phyloP scores from a whole-genome alignment of 2,329 filamentous ascomycete species.

The Monilinia laxa region DNA sequence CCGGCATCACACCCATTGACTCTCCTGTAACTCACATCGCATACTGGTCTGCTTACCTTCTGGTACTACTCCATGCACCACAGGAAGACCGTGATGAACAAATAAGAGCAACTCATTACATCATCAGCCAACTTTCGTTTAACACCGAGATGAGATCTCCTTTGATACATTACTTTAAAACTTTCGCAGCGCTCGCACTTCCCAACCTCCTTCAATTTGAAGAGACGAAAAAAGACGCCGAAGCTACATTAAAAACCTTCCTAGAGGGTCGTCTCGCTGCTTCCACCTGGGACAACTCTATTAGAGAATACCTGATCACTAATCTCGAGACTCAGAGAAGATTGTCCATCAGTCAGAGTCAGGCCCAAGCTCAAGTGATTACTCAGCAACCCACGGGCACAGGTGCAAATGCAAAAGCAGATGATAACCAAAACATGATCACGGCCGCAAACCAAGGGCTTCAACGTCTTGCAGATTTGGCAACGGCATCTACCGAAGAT shows the following conservation, averaged over 20 bases:
- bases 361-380: not conserved
- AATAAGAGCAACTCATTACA: conserved; percentile 59
- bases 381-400: not conserved
- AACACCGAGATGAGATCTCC: conserved; percentile 58
- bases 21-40: conserved; percentile 62
- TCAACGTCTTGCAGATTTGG: conserved; percentile 59
- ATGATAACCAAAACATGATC: conserved; percentile 30
- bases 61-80: conserved; percentile 54
- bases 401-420: conserved; percentile 5
- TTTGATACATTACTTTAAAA: conserved; percentile 65
- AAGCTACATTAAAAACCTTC: conserved; percentile 55
- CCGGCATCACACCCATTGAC: conserved; percentile 50
- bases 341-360: not conserved
- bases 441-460: conserved; percentile 42
- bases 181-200: conserved; percentile 59
- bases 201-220: conserved; percentile 57
- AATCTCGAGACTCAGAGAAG: conserved; percentile 2
- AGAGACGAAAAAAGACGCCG: conserved; percentile 57
- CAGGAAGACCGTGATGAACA: conserved; percentile 56
- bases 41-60: conserved; percentile 68
- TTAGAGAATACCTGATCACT: conserved; percentile 46
- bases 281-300: conserved; percentile 57
- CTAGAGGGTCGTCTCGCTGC: conserved; percentile 52
- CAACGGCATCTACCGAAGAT: conserved; percentile 32
- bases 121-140: conserved; percentile 56